A percentile compares a stretch with the other conserved stretches of the same genome.
phyloP scores from a whole-genome alignment of 805 yeast genomes.

The Scheffersomyces spartinae region DNA sequence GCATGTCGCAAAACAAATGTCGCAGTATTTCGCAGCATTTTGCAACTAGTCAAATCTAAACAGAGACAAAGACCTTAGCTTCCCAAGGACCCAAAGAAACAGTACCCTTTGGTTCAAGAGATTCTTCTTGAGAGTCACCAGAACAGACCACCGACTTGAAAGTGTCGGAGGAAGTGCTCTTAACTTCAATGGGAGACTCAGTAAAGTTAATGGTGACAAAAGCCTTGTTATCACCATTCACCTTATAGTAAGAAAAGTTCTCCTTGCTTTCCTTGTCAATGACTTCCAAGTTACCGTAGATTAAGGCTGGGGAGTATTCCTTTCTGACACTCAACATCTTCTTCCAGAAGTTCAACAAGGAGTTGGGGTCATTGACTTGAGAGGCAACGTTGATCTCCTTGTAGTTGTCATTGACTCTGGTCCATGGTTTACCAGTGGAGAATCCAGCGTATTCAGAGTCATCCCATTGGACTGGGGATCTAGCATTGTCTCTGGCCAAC shows the following conservation, averaged over 20 bases:
- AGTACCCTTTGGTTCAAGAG: too few species aligned
- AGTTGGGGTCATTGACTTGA: slow-evolving; percentile 33
- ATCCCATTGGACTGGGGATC: slow-evolving; percentile 51
- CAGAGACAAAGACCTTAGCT: too few species aligned
- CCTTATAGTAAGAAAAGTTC: slow-evolving; percentile 17
- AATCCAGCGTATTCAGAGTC: slow-evolving; percentile 34
- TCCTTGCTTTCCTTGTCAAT: slow-evolving; percentile 22
- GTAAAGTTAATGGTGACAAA: slow-evolving; percentile 17
- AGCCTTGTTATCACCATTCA: slow-evolving; percentile 9
- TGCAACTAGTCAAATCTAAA: too few species aligned
- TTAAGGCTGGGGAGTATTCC: slow-evolving; percentile 28
- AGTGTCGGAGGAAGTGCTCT: slow-evolving; percentile 9
- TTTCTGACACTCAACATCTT: slow-evolving; percentile 33
- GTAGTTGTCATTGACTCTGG: slow-evolving; percentile 38
- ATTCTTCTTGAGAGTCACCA: too few species aligned
- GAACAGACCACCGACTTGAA: slow-evolving; percentile 15
- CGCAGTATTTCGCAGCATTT: too few species aligned
- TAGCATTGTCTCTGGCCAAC: slow-evolving; percentile 39
- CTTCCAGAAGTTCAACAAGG: slow-evolving; percentile 36
- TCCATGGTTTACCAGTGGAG: slow-evolving; percentile 41
- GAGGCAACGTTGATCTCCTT: slow-evolving; percentile 35
- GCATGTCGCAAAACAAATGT: too few species aligned
- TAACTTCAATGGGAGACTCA: slow-evolving; percentile 10
- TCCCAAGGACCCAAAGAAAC: too few species aligned
- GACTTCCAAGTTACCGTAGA: slow-evolving; percentile 29